phyloP scores from a whole-genome alignment of 2,329 filamentous ascomycete genomes.

The Thielaviopsis musarum region DNA sequence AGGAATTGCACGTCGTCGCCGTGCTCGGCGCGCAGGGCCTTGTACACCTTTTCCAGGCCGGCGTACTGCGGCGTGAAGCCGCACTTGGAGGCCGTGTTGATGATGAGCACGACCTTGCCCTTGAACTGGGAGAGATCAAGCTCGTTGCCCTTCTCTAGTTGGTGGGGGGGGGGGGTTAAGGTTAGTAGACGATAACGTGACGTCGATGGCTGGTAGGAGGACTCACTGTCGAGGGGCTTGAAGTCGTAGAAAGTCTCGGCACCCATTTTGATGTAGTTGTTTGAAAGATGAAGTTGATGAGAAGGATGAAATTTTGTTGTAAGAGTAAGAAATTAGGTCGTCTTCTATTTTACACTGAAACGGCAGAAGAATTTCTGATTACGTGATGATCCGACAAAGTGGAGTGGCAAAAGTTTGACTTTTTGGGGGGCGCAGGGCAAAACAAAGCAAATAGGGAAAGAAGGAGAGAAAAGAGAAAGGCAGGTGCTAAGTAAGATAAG shows the following conservation, averaged over 20 bases:
- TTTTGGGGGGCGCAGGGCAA: not conserved
- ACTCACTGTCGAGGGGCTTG: constrained; percentile 64
- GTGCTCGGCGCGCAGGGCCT: constrained; percentile 52
- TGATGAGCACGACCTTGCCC: constrained; percentile 85
- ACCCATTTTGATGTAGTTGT: not conserved
- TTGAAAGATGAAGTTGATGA: not conserved
- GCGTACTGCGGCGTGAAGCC: constrained; percentile 95
- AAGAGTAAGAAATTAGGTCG: not conserved
- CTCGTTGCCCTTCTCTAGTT: constrained; percentile 40
- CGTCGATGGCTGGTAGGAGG: not conserved
- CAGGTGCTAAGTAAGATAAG: too few species aligned
- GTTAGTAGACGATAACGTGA: not conserved
- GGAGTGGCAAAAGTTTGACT: not conserved
- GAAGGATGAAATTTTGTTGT: not conserved
- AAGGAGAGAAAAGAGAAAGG: not conserved
- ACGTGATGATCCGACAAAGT: not conserved
- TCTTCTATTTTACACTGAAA: not conserved
- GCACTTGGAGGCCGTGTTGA: constrained; percentile 98
- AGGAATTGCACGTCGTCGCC: constrained; percentile 68
- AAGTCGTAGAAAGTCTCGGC: constrained; percentile 54
- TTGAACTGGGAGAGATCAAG: constrained; percentile 56
- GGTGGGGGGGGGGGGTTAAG: constrained; percentile 1
- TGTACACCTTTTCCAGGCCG: constrained; percentile 81
- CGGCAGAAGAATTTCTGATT: not conserved
- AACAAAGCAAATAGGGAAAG: not conserved